Evolutionary conservation across 2,329 filamentous ascomycete genomes (phyloP).

Genomic region (Diplodia corticola): DNA sequence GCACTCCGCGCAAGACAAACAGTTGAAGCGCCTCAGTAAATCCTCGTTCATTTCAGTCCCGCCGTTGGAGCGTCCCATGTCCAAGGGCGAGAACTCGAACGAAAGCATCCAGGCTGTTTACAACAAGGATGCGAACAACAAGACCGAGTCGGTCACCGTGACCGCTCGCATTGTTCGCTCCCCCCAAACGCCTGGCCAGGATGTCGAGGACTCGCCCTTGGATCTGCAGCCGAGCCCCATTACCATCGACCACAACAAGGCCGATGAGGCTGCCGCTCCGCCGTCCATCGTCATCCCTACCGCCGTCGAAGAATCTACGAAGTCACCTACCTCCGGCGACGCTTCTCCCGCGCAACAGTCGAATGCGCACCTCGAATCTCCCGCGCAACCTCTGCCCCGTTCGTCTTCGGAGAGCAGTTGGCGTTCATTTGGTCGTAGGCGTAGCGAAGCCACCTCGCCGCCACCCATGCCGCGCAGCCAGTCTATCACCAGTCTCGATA

Average conservation of each 20-base stretch:
- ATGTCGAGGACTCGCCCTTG: slow-evolving; percentile 53
- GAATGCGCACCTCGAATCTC: slow-evolving; percentile 11
- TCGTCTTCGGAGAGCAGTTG: slow-evolving; percentile 44
- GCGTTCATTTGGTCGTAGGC: slow-evolving; percentile 39
- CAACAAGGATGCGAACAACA: slow-evolving; percentile 41
- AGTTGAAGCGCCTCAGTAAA: slow-evolving; percentile 34
- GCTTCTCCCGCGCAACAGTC: slow-evolving; percentile 15
- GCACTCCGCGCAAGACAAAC: slow-evolving; percentile 33
- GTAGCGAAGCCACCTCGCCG: slow-evolving; percentile 37
- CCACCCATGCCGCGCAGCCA: slow-evolving; percentile 31
- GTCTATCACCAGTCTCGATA: slow-evolving; percentile 33
- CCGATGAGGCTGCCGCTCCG: slow-evolving; percentile 30
- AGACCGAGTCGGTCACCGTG: slow-evolving; percentile 80
- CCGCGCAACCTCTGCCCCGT: slow-evolving; percentile 31
- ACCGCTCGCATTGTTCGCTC: slow-evolving; percentile 76
- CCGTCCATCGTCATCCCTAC: slow-evolving; percentile 29
- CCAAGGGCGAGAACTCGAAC: slow-evolving; percentile 13
- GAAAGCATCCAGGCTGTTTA: slow-evolving; percentile 38
- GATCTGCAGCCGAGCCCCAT: slow-evolving; percentile 58
- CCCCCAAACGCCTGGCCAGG: slow-evolving; percentile 34
- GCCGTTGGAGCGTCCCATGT: slow-evolving; percentile 14
- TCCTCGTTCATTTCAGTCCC: slow-evolving; percentile 27
- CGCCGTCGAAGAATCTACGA: slow-evolving; percentile 27
- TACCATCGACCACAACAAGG: slow-evolving; percentile 55
- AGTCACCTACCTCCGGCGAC: slow-evolving; percentile 11